Conservation (phyloP, 495 filamentous ascomycete species). For the Rhypophila decipiens region DNA sequence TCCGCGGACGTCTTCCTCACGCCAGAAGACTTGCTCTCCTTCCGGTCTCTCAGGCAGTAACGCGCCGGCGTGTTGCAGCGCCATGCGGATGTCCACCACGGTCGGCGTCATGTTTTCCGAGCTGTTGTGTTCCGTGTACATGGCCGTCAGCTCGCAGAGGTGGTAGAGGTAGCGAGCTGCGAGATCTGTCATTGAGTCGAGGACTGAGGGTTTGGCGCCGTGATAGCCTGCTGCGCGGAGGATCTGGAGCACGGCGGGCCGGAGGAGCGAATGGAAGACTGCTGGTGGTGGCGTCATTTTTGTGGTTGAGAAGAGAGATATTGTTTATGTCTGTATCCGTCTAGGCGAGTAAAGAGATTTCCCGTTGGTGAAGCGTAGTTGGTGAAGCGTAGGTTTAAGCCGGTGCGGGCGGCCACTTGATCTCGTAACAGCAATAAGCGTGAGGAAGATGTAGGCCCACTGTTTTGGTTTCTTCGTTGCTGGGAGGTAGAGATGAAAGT, state of each 20-base stretch:
- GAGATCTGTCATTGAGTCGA: conserved; percentile 73
- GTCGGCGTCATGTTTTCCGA: conserved; percentile 29
- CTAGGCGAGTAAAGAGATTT: too few species aligned
- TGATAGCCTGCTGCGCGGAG: conserved; percentile 83
- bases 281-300: conserved; percentile 37
- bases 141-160: conserved; percentile 57
- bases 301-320: too few species aligned
- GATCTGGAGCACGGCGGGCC: conserved; percentile 76
- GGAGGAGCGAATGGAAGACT: conserved; percentile 70
- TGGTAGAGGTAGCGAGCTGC: conserved; percentile 65
- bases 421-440: too few species aligned
- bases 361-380: too few species aligned
- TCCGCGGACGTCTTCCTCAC: conserved; percentile 66
- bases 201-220: conserved; percentile 61
- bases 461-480: too few species aligned
- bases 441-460: too few species aligned
- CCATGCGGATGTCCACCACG: conserved; percentile 75
- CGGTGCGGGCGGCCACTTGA: too few species aligned
- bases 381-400: too few species aligned
- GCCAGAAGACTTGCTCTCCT: conserved; percentile 26
- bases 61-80: conserved; percentile 67
- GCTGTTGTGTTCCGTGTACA: conserved; percentile 48
- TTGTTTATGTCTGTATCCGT: too few species aligned
- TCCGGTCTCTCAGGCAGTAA: conserved; percentile 51
- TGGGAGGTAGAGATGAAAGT: too few species aligned